These are phyloP conservation scores for Gloeostereum incarnatum DNA, from an alignment of 768 basidiomycete genomes.

Conservation along the genomic window DNA sequence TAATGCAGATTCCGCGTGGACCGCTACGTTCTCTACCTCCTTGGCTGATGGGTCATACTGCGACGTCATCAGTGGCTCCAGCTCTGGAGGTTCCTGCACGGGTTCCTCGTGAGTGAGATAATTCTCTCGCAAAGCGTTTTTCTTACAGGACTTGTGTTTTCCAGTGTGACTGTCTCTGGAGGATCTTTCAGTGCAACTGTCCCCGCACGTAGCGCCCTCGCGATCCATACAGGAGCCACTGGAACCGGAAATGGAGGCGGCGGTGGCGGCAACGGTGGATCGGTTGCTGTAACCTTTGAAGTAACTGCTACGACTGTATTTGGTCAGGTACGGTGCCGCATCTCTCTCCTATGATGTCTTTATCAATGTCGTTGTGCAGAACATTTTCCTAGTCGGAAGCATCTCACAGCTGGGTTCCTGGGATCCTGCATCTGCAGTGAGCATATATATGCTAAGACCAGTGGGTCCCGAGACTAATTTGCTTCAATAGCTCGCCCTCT, in stretches of 20 bases:
- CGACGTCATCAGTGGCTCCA: constrained; percentile 48
- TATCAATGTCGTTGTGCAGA: constrained; percentile 21
- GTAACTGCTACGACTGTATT: constrained; percentile 47
- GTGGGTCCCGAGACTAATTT: not conserved
- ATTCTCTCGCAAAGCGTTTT: not conserved
- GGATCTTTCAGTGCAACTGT: constrained; percentile 44
- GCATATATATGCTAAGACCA: not conserved
- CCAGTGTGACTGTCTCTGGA: constrained; percentile 38
- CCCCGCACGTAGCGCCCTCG: constrained; percentile 41
- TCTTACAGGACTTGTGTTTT: not conserved
- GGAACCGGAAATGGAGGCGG: constrained; percentile 12
- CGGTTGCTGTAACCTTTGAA: constrained; percentile 36
- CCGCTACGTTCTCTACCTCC: constrained; percentile 42
- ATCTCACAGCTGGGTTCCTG: constrained; percentile 46
- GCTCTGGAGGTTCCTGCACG: constrained; percentile 31
- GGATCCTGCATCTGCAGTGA: constrained; percentile 36
- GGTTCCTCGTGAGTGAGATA: constrained; percentile 39
- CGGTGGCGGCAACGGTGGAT: constrained; percentile 5
- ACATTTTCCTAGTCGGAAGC: constrained; percentile 52
- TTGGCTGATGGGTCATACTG: constrained; percentile 54
- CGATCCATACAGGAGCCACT: constrained; percentile 39
- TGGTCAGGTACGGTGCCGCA: constrained; percentile 35
- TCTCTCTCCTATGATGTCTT: not conserved
- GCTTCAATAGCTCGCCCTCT: constrained; percentile 34
- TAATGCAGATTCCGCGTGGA: constrained; percentile 51